Evolutionary conservation across 2,329 filamentous ascomycete genomes (phyloP).

Genomic region (Verticillium nonalfalfae): DNA sequence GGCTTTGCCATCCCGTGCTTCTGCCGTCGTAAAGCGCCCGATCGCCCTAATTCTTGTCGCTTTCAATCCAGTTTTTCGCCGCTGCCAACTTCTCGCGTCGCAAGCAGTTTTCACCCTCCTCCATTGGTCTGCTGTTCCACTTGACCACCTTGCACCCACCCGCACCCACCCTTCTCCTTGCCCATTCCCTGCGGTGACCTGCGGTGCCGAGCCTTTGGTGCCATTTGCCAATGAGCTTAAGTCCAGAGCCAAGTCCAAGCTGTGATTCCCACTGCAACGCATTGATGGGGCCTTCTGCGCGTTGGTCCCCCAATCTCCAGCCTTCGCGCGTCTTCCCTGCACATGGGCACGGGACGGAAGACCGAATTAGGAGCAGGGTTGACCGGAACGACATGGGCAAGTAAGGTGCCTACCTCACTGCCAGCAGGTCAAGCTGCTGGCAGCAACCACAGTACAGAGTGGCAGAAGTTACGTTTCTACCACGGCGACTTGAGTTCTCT

Average conservation of each 20-base stretch:
- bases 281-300: background rate
- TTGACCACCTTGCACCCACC: background rate
- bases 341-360: background rate
- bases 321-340: background rate
- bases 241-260: conserved; percentile 1
- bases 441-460: background rate
- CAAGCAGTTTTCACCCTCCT: no score
- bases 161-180: background rate
- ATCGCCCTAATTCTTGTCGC: background rate
- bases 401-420: no score
- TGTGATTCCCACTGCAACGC: background rate
- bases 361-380: background rate
- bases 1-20: background rate
- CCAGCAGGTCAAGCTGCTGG: no score
- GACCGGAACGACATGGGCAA: background rate
- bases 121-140: background rate
- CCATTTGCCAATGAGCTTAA: background rate
- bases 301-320: background rate
- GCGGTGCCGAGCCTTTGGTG: background rate
- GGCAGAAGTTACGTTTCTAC: background rate
- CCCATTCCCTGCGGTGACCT: background rate
- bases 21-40: background rate
- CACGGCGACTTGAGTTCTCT: background rate
- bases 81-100: background rate
- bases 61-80: background rate